phyloP scores from a whole-genome alignment of 352 stramenopile species.

The Saprolegnia parasitica region DNA sequence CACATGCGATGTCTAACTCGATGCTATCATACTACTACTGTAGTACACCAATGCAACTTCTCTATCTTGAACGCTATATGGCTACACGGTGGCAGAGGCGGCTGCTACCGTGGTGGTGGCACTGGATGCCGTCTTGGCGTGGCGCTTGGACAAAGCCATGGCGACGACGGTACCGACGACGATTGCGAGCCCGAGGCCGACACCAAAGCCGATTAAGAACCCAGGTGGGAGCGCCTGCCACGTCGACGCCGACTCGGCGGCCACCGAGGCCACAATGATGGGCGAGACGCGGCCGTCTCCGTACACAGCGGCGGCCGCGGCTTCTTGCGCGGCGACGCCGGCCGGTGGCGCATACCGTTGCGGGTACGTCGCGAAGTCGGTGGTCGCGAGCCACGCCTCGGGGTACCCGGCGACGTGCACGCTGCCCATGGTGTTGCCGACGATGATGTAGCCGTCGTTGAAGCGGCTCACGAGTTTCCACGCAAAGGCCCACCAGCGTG shows the following conservation, averaged over 20 bases:
- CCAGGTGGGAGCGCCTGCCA: conserved; percentile 1
- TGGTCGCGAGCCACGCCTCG: not conserved
- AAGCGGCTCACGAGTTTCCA: conserved; percentile 21
- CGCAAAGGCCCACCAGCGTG: conserved; percentile 22
- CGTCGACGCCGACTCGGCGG: not conserved
- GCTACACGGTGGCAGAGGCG: not conserved
- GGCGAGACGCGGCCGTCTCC: not conserved
- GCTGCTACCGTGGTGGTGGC: not conserved
- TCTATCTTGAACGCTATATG: not conserved
- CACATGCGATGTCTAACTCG: not conserved
- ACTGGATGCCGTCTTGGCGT: not conserved
- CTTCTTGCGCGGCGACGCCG: not conserved
- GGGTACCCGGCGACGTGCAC: not conserved
- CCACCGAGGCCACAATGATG: not conserved
- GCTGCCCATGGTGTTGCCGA: not conserved
- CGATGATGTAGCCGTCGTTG: conserved; percentile 28
- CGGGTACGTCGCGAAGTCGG: conserved; percentile 10
- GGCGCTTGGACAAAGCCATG: not conserved
- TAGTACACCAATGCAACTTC: not conserved
- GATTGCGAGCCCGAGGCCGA: not conserved
- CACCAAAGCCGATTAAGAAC: conserved; percentile 1
- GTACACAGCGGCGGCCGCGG: not conserved
- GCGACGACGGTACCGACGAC: not conserved
- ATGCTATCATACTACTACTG: too few relatives aligned
- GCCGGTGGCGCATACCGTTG: conserved; percentile 2